Evolutionary conservation across 2,329 filamentous ascomycete species (phyloP).

Genomic region (Ceratocystis lukuohia): DNA sequence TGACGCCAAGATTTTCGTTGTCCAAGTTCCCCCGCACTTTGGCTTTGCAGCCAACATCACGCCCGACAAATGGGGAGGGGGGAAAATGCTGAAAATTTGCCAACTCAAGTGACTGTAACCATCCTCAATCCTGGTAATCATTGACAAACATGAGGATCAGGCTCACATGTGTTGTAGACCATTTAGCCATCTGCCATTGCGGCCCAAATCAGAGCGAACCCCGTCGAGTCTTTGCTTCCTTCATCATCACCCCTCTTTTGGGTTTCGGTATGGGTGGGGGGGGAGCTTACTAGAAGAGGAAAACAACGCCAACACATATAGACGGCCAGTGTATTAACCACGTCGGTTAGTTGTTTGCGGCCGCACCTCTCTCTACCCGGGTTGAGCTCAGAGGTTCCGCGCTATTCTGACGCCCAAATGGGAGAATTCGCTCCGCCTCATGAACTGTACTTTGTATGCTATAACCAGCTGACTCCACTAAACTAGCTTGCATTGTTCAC

Average conservation of each 20-base stretch:
- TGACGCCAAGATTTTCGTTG: background rate
- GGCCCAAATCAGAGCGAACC: conserved; percentile 4
- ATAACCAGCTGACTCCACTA: background rate
- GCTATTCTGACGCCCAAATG: background rate
- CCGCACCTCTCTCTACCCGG: background rate
- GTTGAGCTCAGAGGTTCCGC: background rate
- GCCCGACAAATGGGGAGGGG: background rate
- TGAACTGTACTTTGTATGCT: background rate
- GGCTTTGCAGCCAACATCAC: background rate
- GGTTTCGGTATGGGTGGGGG: conserved; percentile 6
- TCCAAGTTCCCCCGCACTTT: background rate
- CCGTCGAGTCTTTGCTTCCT: conserved; percentile 1
- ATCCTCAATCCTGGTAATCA: background rate
- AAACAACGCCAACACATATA: background rate
- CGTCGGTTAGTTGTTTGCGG: background rate
- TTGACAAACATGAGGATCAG: background rate
- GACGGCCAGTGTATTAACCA: background rate
- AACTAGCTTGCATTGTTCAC: background rate
- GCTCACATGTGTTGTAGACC: background rate
- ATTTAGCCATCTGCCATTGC: background rate
- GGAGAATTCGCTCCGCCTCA: background rate
- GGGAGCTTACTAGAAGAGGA: background rate
- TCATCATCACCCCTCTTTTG: conserved; percentile 4
- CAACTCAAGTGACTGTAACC: background rate
- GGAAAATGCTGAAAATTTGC: background rate